Base-by-base conservation (phyloP, 2,329 filamentous ascomycete genomes). In the Chrysoporthe cubensis region DNA sequence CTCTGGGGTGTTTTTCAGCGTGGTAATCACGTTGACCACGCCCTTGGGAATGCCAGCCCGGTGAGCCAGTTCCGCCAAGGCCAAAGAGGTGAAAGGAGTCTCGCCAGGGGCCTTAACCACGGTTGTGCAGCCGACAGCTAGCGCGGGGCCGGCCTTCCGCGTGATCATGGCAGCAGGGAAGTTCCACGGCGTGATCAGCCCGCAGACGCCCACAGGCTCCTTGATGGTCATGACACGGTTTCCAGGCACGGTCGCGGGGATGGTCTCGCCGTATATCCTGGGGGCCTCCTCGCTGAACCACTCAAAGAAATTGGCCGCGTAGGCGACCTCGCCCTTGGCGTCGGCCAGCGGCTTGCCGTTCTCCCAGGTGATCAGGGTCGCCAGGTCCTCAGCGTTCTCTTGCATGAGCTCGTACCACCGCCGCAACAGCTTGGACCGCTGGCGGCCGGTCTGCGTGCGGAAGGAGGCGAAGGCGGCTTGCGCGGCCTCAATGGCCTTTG, bases 41-140 rank as follows among this genome's bases (percentile, higher is more conserved):
- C 95, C 95, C 75, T 90, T 90, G 52, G 96, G 95, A 42, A 98
- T 91, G 18, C 96, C 95, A 16, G 95, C 95, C 18, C 94, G 89
- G 75, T 92, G 87, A 11, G 91, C 93, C 50, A 98, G 87, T 80
- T 97, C 94, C 0, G 93, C 93, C 26, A 98, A 80, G 1, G 95
- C 95, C 48, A 97, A 89, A 0, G 93, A 89, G 34, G 94, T 97
- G 77, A 95, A 96, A 0, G 95, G 96, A 0, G 96, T 97, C 83
- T 98, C 95, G 61, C 90, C 90, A 1, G 95, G 94, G 18, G 94
- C 91, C 79, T 99, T 99, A 74, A 90, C 90, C 1, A 98, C 94
- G 2, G 97, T 92, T 0, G 95, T 97, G 81, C 95, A 98, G 68
- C 96, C 96, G n/a, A 94, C 94, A 21, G 96, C 96, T 66, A 98